Percentiles rank a stretch among this genome's conserved stretches.
phyloP scores from a whole-genome alignment of 2,329 filamentous ascomycete genomes.

The Phaeophleospora eucalypticola region DNA sequence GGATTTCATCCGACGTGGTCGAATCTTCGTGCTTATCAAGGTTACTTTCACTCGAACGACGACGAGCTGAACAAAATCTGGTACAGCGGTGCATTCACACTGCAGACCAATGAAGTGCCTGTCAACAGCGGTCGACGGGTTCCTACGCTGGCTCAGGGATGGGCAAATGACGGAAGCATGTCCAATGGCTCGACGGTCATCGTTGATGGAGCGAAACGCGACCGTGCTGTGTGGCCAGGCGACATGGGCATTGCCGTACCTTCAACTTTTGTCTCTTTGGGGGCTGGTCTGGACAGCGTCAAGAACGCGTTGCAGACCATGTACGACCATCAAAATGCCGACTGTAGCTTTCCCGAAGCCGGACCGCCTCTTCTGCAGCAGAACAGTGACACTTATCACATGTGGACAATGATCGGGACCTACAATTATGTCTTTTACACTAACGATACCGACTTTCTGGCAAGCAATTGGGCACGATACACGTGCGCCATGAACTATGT shows the following conservation, averaged over 20 bases:
- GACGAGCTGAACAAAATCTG: slow-evolving; percentile 54
- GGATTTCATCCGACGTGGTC: slow-evolving; percentile 49
- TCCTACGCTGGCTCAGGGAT: slow-evolving; percentile 19
- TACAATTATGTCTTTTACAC: slow-evolving; percentile 41
- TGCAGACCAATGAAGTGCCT: slow-evolving; percentile 37
- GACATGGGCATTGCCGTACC: slow-evolving; percentile 51
- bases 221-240: slow-evolving; percentile 42
- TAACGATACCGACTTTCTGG: slow-evolving; percentile 40
- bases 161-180: slow-evolving; percentile 36
- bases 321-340: slow-evolving; percentile 40
- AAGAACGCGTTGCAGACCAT: slow-evolving; percentile 47
- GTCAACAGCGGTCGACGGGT: slow-evolving; percentile 32
- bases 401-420: slow-evolving; percentile 46
- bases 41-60: slow-evolving; percentile 35
- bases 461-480: slow-evolving; percentile 41
- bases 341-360: slow-evolving; percentile 38
- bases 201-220: slow-evolving; percentile 39
- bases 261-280: slow-evolving; percentile 36
- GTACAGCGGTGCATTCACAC: slow-evolving; percentile 49
- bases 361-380: slow-evolving; percentile 38
- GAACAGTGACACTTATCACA: slow-evolving; percentile 50
- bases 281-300: slow-evolving; percentile 41
- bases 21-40: slow-evolving; percentile 36
- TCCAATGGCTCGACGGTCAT: slow-evolving; percentile 34
- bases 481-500: slow-evolving; percentile 43